Evolutionary conservation across 371 early-diverging fungal genomes (phyloP).

Genomic region (Actinomortierella ambigua): DNA sequence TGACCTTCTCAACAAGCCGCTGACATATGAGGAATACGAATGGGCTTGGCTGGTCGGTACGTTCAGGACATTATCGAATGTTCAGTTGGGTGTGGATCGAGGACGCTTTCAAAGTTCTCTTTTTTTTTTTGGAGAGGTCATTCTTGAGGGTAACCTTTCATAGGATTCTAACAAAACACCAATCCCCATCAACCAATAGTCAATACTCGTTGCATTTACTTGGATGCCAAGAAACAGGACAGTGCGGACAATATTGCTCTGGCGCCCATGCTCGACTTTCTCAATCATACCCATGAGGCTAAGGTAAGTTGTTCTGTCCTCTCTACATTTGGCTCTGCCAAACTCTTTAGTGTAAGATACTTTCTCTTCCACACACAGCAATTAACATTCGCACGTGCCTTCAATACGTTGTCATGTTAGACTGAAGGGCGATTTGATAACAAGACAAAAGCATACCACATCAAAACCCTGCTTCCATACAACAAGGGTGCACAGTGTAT

Average conservation of each 20-base stretch:
- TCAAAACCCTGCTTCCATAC: conserved; percentile 59
- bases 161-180: no score
- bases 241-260: conserved; percentile 58
- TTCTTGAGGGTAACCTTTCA: no score
- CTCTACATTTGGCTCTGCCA: no score
- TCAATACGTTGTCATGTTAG: conserved; percentile 17
- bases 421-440: conserved; percentile 59
- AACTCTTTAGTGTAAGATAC: no score
- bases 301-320: conserved; percentile 48
- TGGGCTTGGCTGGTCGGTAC: conserved; percentile 71
- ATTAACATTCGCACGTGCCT: no score
- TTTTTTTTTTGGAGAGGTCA: no score
- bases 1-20: conserved; percentile 28
- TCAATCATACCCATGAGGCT: conserved; percentile 65
- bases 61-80: neutral
- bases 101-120: no score
- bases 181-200: conserved; percentile 35
- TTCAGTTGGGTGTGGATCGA: no score
- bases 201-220: conserved; percentile 67
- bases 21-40: conserved; percentile 55
- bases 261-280: conserved; percentile 66
- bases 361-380: no score
- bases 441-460: conserved; percentile 58
- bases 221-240: conserved; percentile 52
- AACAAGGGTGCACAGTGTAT: conserved; percentile 61